A percentile compares a stretch with the other conserved stretches of the same genome.
These are phyloP conservation scores for Golubevia pallescens DNA, from an alignment of 1,284 basidiomycete species.

Conservation along the genomic window DNA sequence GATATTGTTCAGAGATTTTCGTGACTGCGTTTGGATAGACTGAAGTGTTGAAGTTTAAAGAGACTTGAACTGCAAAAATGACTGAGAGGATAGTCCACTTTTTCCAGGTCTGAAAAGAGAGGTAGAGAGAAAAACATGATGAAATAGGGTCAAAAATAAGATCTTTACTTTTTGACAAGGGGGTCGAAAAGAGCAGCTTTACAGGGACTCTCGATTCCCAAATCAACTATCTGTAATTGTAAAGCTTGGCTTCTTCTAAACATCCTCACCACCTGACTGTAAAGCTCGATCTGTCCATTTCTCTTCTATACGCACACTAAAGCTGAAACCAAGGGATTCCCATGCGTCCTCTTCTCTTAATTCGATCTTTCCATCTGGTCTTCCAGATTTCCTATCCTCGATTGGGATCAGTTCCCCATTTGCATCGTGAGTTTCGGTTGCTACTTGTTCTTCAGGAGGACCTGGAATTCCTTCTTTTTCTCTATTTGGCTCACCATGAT, in stretches of 20 bases:
- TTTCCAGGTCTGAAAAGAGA: slow-evolving; percentile 56
- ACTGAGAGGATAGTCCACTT: slow-evolving; percentile 65
- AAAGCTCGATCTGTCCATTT: too few species aligned
- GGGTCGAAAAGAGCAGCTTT: too few species aligned
- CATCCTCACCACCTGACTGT: too few species aligned
- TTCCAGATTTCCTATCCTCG: slow-evolving; percentile 4
- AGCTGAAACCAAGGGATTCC: slow-evolving; percentile 53
- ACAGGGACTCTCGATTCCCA: too few species aligned
- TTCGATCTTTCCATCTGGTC: slow-evolving; percentile 55
- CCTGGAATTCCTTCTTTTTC: neutral
- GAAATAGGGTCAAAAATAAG: too few species aligned
- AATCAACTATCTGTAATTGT: too few species aligned
- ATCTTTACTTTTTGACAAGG: too few species aligned
- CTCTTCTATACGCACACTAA: slow-evolving; percentile 1
- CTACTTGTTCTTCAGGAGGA: neutral
- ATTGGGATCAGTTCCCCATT: neutral
- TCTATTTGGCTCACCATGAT: neutral
- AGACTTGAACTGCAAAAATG: slow-evolving; percentile 65
- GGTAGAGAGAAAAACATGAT: neutral
- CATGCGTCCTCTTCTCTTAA: slow-evolving; percentile 59
- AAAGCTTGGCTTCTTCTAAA: too few species aligned
- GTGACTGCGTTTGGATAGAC: slow-evolving; percentile 61
- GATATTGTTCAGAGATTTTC: slow-evolving; percentile 53
- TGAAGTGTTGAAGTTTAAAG: slow-evolving; percentile 65
- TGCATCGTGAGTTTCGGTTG: neutral